phyloP scores from a whole-genome alignment of 139 green algal genomes.

The Eudorina sp. region DNA sequence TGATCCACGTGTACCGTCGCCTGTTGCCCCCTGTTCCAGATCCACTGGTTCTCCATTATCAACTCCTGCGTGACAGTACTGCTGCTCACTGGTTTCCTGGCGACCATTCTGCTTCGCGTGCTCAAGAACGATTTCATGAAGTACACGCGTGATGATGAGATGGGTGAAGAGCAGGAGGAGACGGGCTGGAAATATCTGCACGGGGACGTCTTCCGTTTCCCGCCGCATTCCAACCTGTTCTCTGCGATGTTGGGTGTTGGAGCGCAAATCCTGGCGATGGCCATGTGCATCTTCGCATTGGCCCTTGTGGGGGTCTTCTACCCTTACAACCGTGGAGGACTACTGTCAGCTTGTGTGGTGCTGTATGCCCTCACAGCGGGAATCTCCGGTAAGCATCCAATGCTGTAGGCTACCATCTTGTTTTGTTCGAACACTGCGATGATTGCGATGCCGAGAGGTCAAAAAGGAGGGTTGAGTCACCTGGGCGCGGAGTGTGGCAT shows the following conservation, averaged over 20 bases:
- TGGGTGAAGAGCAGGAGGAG: constrained; percentile 68
- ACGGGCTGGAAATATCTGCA: constrained; percentile 96
- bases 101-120: constrained; percentile 95
- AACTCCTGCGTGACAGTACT: constrained; percentile 97
- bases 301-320: constrained; percentile 92
- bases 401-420: too few species aligned
- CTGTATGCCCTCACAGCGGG: constrained; percentile 93
- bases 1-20: too few species aligned
- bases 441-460: too few species aligned
- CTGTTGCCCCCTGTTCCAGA: constrained; percentile 66
- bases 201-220: constrained; percentile 96
- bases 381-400: constrained; percentile 68
- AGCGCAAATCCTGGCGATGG: constrained; percentile 83
- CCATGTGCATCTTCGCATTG: constrained; percentile 87
- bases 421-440: too few species aligned
- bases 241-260: constrained; percentile 89
- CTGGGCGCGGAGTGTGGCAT: too few species aligned
- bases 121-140: constrained; percentile 96
- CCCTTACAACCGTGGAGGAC: constrained; percentile 93
- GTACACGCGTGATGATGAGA: constrained; percentile 77
- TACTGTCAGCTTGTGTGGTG: constrained; percentile 90
- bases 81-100: constrained; percentile 95
- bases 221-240: constrained; percentile 84
- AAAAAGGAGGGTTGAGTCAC: too few species aligned
- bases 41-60: constrained; percentile 98